Conservation (phyloP, 2,329 filamentous ascomycete genomes). For the Fusarium odoratissimum region DNA sequence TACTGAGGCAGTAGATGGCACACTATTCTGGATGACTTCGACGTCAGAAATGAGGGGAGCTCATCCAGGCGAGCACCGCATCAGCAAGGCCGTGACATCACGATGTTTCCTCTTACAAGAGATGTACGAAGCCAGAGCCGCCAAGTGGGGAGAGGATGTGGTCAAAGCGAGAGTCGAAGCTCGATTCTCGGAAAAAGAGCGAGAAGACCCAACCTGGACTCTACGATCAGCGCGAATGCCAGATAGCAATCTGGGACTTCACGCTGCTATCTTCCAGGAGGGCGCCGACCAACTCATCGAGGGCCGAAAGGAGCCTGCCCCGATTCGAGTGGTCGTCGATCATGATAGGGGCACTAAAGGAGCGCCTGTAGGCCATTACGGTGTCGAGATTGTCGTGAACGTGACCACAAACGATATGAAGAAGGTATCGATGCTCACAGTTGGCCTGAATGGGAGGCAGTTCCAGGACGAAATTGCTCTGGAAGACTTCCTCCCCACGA, state of each 20-base stretch:
- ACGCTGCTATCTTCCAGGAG: conserved; percentile 79
- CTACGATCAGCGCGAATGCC: conserved; percentile 75
- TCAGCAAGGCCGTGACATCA: conserved; percentile 64
- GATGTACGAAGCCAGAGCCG: conserved; percentile 80
- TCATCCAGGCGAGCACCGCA: conserved; percentile 56
- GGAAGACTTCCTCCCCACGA: conserved; percentile 78
- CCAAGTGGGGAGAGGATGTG: conserved; percentile 84
- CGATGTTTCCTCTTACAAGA: conserved; percentile 79
- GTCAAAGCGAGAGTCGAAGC: conserved; percentile 88
- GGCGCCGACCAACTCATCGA: conserved; percentile 70
- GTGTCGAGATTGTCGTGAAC: conserved; percentile 77
- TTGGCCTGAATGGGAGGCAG: conserved; percentile 76
- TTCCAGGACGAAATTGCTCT: conserved; percentile 79
- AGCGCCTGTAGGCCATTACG: conserved; percentile 73
- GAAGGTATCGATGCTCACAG: conserved; percentile 62
- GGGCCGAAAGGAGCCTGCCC: conserved; percentile 74
- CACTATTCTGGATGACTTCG: conserved; percentile 75
- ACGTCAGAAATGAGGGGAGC: conserved; percentile 69
- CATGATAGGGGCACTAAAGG: conserved; percentile 74
- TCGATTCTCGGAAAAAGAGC: conserved; percentile 84
- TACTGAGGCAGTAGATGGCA: conserved; percentile 75
- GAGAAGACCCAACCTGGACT: conserved; percentile 84
- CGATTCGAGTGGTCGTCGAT: conserved; percentile 79
- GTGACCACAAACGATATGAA: conserved; percentile 66
- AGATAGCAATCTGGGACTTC: conserved; percentile 69